Conservation (phyloP, 192 early-diverging fungal species). For the Chytriomyces sp. region DNA sequence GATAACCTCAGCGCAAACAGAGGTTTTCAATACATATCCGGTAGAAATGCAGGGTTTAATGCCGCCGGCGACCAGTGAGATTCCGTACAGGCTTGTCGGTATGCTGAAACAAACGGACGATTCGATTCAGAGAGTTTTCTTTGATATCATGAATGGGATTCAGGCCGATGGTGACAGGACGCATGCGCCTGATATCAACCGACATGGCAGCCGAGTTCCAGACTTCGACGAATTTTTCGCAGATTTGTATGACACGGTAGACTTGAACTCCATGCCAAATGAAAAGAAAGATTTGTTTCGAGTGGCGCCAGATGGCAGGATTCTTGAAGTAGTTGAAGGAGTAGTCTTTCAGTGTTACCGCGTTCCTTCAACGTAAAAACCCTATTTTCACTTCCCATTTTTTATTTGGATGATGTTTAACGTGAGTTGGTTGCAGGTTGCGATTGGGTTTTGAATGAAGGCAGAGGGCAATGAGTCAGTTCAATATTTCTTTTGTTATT, state of each 20-base stretch:
- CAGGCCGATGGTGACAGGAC: too few relatives aligned
- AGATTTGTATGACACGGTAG: background rate
- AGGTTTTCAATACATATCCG: too few relatives aligned
- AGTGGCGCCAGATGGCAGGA: background rate
- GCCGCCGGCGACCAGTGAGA: background rate
- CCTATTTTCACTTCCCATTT: background rate
- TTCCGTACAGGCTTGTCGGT: background rate
- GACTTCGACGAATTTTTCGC: background rate
- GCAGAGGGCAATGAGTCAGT: too few relatives aligned
- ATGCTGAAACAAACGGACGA: background rate
- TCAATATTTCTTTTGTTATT: too few relatives aligned
- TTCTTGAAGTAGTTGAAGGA: background rate
- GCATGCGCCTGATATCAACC: background rate
- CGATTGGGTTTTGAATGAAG: slow-evolving; percentile 1
- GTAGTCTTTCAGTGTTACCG: slow-evolving; percentile 10
- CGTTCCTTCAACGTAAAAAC: slow-evolving; percentile 1
- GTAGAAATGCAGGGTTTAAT: too few relatives aligned
- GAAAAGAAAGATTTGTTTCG: background rate
- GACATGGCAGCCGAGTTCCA: background rate
- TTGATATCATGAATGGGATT: background rate
- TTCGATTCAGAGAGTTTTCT: background rate
- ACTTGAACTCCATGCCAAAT: background rate
- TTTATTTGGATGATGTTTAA: background rate
- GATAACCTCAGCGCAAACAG: background rate
- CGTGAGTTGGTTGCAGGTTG: background rate